These are phyloP conservation scores for Aspergillus spinulosporus DNA, from an alignment of 2,329 filamentous ascomycete species.

Conservation along the genomic window DNA sequence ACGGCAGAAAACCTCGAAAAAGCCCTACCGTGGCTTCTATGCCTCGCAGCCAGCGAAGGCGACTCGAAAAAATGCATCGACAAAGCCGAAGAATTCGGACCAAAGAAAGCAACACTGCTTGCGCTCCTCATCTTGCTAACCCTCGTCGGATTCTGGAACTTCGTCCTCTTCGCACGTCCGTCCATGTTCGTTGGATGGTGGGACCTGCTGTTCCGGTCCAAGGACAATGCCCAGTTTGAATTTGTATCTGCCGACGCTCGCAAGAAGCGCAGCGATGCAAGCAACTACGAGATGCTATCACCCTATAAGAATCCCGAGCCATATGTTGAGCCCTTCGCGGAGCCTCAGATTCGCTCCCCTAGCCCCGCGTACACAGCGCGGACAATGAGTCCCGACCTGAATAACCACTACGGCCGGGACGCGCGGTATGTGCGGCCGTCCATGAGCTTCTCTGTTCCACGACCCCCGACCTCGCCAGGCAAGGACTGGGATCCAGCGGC, in stretches of 20 bases:
- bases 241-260: slow-evolving; percentile 86
- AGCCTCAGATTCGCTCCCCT: slow-evolving; percentile 33
- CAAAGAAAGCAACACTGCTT: slow-evolving; percentile 73
- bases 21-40: slow-evolving; percentile 67
- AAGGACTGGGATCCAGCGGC: slow-evolving; percentile 41
- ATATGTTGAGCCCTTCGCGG: slow-evolving; percentile 32
- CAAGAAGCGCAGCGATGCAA: slow-evolving; percentile 61
- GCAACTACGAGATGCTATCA: slow-evolving; percentile 76
- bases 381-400: slow-evolving; percentile 22
- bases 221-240: slow-evolving; percentile 61
- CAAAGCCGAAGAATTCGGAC: slow-evolving; percentile 61
- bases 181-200: slow-evolving; percentile 86
- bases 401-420: slow-evolving; percentile 41
- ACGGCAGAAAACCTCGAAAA: slow-evolving; percentile 57
- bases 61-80: slow-evolving; percentile 68
- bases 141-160: slow-evolving; percentile 82
- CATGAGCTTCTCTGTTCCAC: slow-evolving; percentile 51
- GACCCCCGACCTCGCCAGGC: slow-evolving; percentile 39
- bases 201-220: slow-evolving; percentile 61
- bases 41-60: slow-evolving; percentile 60
- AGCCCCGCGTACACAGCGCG: slow-evolving; percentile 18
- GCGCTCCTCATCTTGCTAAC: slow-evolving; percentile 81
- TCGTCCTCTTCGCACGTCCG: slow-evolving; percentile 76
- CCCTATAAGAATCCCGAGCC: neutral
- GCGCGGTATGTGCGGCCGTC: slow-evolving; percentile 50